These are phyloP conservation scores for Ogataea ramenticola DNA, from an alignment of 805 yeast species.

Conservation along the genomic window DNA sequence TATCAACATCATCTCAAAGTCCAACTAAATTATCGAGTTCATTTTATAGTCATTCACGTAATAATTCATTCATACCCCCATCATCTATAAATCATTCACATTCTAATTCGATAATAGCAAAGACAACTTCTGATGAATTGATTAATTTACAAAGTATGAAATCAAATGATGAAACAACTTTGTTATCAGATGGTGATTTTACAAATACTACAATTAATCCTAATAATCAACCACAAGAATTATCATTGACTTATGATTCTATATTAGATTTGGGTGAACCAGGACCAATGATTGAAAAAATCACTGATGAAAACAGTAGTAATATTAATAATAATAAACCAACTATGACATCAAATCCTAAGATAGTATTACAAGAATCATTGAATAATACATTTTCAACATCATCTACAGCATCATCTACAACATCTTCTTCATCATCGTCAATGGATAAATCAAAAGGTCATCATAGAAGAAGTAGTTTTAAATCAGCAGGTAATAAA, in stretches of 20 bases:
- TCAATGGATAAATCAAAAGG: background rate
- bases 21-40: background rate
- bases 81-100: conserved; percentile 1
- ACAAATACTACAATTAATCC: background rate
- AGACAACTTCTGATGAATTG: conserved; percentile 19
- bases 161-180: background rate
- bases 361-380: background rate
- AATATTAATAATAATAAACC: background rate
- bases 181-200: background rate
- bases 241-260: conserved; percentile 10
- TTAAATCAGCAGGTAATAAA: conserved; percentile 1
- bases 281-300: conserved; percentile 24
- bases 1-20: conserved; percentile 10
- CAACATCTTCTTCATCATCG: background rate
- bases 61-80: background rate
- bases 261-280: conserved; percentile 26
- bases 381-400: background rate
- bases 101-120: conserved; percentile 17
- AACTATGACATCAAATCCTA: no score
- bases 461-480: background rate
- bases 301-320: background rate
- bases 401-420: no score
- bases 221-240: background rate
- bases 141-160: background rate
- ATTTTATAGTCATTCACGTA: background rate